Conservation (phyloP, 805 yeast genomes). For the Maudiozyma barnettii region DNA sequence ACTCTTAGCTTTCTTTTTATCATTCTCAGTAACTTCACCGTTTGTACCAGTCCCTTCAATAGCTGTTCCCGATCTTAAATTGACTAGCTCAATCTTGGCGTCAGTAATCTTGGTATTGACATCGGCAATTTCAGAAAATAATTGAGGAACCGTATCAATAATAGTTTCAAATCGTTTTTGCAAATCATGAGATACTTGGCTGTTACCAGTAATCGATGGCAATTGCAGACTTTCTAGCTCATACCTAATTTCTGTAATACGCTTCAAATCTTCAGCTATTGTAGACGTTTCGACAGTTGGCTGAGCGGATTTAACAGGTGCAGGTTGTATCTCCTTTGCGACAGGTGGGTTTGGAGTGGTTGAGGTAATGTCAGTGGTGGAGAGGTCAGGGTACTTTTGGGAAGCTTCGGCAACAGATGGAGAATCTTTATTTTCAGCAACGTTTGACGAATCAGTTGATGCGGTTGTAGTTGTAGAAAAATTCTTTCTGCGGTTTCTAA, state of each 20-base stretch:
- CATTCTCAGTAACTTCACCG: slow-evolving; percentile 78
- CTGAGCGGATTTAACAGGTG: background rate
- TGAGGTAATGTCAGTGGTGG: background rate
- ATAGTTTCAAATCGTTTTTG: slow-evolving; percentile 49
- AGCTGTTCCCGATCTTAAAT: slow-evolving; percentile 58
- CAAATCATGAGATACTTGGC: slow-evolving; percentile 35
- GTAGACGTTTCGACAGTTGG: background rate
- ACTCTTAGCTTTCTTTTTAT: slow-evolving; percentile 68
- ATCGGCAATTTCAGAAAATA: slow-evolving; percentile 52
- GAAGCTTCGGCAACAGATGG: slow-evolving; percentile 1
- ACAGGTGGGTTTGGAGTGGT: background rate
- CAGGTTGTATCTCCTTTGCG: background rate
- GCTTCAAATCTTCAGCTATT: slow-evolving; percentile 34
- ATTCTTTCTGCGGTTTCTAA: slow-evolving; percentile 39
- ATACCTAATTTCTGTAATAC: slow-evolving; percentile 55
- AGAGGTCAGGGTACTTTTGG: slow-evolving; percentile 3
- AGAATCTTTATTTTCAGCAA: background rate
- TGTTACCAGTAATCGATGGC: slow-evolving; percentile 19
- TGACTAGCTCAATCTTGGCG: slow-evolving; percentile 56
- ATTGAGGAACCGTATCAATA: slow-evolving; percentile 61
- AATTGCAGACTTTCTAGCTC: slow-evolving; percentile 42
- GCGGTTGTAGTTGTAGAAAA: slow-evolving; percentile 3
- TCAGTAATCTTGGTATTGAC: slow-evolving; percentile 61
- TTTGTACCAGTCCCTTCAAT: slow-evolving; percentile 78
- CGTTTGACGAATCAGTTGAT: background rate